Conservation (phyloP, 2,329 filamentous ascomycete genomes). For the Penicillium expansum region DNA sequence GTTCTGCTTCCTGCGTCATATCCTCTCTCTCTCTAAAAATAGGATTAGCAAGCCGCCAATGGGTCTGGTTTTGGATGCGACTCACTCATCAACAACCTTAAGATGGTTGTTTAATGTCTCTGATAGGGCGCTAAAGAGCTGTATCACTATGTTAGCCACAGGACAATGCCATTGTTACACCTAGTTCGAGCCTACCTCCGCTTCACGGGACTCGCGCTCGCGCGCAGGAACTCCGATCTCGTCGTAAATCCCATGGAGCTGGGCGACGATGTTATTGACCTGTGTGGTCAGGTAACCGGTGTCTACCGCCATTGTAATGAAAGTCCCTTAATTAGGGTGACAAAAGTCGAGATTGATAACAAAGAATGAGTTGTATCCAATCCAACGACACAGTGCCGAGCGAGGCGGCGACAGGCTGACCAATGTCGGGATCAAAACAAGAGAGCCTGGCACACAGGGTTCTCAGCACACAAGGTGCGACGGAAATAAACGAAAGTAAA, state of each 20-base stretch:
- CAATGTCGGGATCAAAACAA: conserved; percentile 19
- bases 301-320: conserved; percentile 63
- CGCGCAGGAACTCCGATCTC: conserved; percentile 94
- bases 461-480: conserved; percentile 19
- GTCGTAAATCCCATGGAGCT: conserved; percentile 92
- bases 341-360: conserved; percentile 6
- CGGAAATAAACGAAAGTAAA: conserved; percentile 21
- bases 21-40: conserved; percentile 72
- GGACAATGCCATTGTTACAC: not conserved
- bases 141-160: conserved; percentile 7
- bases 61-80: conserved; percentile 11
- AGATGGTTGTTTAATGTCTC: conserved; percentile 90
- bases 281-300: conserved; percentile 91
- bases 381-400: conserved; percentile 16
- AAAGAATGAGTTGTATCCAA: conserved; percentile 16
- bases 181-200: conserved; percentile 64
- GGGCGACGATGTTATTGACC: conserved; percentile 88
- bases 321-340: conserved; percentile 11
- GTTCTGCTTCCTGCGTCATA: conserved; percentile 84
- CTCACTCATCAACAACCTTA: conserved; percentile 69
- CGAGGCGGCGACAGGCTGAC: conserved; percentile 14
- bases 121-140: conserved; percentile 90
- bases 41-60: conserved; percentile 13
- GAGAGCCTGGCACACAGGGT: conserved; percentile 17
- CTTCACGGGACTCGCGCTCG: conserved; percentile 85